These are phyloP conservation scores for Sporothrix euskadiensis DNA, from an alignment of 2,329 filamentous ascomycete species.

Conservation along the genomic window DNA sequence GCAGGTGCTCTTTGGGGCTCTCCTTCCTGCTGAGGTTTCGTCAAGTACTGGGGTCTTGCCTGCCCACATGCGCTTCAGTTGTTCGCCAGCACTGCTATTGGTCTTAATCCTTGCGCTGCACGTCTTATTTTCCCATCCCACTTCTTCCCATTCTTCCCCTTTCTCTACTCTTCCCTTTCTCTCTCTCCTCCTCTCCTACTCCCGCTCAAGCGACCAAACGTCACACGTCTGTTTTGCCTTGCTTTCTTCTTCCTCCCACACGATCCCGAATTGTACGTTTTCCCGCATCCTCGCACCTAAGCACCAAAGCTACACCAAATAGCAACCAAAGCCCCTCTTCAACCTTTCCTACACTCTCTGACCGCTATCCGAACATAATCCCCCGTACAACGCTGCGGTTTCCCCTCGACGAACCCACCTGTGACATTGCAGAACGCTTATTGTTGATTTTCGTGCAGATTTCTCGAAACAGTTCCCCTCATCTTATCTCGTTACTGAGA, in stretches of 20 bases:
- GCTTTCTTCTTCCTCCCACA: neutral
- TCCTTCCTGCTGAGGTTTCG: slow-evolving; percentile 7
- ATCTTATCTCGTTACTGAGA: neutral
- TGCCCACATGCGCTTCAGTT: neutral
- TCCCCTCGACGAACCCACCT: neutral
- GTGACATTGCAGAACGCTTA: slow-evolving; percentile 20
- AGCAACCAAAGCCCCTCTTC: neutral
- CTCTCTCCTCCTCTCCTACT: neutral
- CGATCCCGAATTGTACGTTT: slow-evolving; percentile 7
- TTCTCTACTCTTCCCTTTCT: neutral
- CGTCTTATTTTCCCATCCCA: slow-evolving; percentile 27
- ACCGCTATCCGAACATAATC: neutral
- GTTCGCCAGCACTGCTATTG: slow-evolving; percentile 12
- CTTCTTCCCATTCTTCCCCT: slow-evolving; percentile 22
- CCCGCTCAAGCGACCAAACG: slow-evolving; percentile 26
- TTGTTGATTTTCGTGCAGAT: slow-evolving; percentile 12
- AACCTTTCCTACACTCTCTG: neutral
- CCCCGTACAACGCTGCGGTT: neutral
- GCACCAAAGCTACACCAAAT: neutral
- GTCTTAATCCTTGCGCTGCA: slow-evolving; percentile 20
- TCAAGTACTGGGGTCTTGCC: neutral
- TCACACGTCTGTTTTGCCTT: slow-evolving; percentile 28
- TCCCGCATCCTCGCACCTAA: neutral
- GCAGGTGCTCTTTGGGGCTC: slow-evolving; percentile 1
- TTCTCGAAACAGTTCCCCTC: neutral